Conservation (phyloP, 768 basidiomycete species). For the Cystofilobasidium capitatum region DNA sequence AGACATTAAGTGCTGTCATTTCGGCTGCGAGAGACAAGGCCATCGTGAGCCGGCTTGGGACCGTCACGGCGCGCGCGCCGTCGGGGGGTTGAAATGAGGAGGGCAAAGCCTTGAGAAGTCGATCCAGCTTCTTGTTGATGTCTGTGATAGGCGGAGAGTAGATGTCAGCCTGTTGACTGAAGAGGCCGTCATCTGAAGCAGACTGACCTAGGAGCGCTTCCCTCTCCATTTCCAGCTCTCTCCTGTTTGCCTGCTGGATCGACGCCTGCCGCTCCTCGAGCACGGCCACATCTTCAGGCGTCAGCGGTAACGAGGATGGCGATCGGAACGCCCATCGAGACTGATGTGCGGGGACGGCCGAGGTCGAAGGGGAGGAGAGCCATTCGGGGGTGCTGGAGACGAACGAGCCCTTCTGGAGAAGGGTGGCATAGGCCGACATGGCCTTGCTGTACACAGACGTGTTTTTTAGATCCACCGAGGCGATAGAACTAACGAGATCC, state of each 20-base stretch:
- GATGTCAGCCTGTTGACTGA: no score
- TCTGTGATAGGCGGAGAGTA: not conserved
- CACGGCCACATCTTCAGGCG: not conserved
- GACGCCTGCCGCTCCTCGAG: not conserved
- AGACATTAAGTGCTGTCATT: not conserved
- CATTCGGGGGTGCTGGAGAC: not conserved
- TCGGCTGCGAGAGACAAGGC: not conserved
- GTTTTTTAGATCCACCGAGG: no score
- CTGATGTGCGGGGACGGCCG: not conserved
- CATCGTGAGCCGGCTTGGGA: not conserved
- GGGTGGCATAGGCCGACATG: not conserved
- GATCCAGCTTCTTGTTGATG: not conserved
- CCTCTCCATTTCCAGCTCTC: not conserved
- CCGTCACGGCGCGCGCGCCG: no score
- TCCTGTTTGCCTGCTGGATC: not conserved
- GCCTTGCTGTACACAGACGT: no score
- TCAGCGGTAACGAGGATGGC: not conserved
- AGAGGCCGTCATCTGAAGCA: no score
- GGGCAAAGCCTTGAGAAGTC: not conserved
- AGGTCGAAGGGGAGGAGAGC: not conserved
- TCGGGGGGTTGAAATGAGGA: not conserved
- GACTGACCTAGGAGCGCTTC: not conserved
- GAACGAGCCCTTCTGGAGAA: not conserved
- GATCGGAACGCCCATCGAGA: not conserved
- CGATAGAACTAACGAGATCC: no score